phyloP scores from a whole-genome alignment of 768 basidiomycete genomes.

The Xerocomellus amylosporus region DNA sequence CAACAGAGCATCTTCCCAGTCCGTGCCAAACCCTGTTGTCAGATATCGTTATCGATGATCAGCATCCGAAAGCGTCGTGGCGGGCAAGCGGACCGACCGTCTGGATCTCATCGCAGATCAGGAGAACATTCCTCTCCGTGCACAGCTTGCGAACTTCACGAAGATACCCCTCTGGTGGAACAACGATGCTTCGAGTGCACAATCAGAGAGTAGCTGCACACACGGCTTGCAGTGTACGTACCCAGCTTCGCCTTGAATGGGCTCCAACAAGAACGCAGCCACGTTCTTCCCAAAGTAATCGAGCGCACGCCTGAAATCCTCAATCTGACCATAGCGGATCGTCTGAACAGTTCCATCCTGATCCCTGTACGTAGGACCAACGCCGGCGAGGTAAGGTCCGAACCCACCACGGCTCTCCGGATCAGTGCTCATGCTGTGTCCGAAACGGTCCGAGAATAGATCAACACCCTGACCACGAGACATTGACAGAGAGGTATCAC shows the following conservation, averaged over 20 bases:
- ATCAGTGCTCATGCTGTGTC: conserved; percentile 85
- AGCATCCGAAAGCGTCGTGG: neutral
- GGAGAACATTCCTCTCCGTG: conserved; percentile 88
- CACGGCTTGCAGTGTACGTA: conserved; percentile 36
- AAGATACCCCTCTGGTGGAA: conserved; percentile 88
- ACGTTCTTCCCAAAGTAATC: conserved; percentile 76
- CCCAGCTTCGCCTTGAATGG: conserved; percentile 99
- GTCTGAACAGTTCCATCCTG: conserved; percentile 43
- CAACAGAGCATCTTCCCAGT: conserved; percentile 93
- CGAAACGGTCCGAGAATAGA: conserved; percentile 12
- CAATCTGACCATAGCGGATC: conserved; percentile 82
- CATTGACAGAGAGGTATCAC: conserved; percentile 13
- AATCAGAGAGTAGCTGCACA: neutral
- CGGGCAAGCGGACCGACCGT: conserved; percentile 50
- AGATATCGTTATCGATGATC: conserved; percentile 3
- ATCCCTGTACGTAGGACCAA: conserved; percentile 75
- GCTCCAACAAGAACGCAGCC: conserved; percentile 94
- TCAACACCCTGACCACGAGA: neutral
- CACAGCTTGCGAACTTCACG: conserved; percentile 74
- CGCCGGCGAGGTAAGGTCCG: conserved; percentile 83
- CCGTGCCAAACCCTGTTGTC: conserved; percentile 72
- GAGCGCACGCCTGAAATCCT: conserved; percentile 80
- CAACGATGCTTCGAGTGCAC: conserved; percentile 65
- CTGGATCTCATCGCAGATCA: conserved; percentile 98
- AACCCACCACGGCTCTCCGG: conserved; percentile 85